These are phyloP conservation scores for Clavariopsis aquatica DNA, from an alignment of 495 filamentous ascomycete species.

Conservation along the genomic window DNA sequence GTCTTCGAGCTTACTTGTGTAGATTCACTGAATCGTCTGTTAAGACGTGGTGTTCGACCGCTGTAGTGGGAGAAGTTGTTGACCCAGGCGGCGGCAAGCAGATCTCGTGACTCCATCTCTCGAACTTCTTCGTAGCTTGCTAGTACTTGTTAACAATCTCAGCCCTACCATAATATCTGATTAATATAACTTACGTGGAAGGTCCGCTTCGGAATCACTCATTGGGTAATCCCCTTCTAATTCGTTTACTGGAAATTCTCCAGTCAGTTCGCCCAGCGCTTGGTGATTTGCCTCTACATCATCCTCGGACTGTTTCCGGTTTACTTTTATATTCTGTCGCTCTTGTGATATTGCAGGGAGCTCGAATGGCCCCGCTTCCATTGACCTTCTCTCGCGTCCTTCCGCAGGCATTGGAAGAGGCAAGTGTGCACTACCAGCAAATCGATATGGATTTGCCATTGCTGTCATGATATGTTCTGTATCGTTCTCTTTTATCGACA, in stretches of 20 bases:
- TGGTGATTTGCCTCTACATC: background rate
- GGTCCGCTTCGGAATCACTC: background rate
- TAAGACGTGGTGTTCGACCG: background rate
- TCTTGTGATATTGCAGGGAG: background rate
- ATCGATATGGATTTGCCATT: background rate
- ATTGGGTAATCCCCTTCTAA: background rate
- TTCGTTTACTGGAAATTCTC: conserved; percentile 4
- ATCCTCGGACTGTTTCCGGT: background rate
- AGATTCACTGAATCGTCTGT: background rate
- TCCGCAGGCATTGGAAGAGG: background rate
- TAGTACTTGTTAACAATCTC: background rate
- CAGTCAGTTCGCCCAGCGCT: conserved; percentile 3
- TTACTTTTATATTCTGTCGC: background rate
- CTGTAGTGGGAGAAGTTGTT: background rate
- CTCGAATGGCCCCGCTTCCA: background rate
- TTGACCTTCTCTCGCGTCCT: background rate
- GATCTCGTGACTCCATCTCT: conserved; percentile 2
- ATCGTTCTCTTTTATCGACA: background rate
- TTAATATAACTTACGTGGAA: background rate
- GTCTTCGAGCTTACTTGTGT: background rate
- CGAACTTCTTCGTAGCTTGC: background rate
- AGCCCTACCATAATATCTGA: background rate
- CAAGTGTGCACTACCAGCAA: background rate
- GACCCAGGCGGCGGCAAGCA: conserved; percentile 5
- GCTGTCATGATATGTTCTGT: background rate